Evolutionary conservation across 805 yeast genomes (phyloP).

Genomic region (Pichia phayaonensis): DNA sequence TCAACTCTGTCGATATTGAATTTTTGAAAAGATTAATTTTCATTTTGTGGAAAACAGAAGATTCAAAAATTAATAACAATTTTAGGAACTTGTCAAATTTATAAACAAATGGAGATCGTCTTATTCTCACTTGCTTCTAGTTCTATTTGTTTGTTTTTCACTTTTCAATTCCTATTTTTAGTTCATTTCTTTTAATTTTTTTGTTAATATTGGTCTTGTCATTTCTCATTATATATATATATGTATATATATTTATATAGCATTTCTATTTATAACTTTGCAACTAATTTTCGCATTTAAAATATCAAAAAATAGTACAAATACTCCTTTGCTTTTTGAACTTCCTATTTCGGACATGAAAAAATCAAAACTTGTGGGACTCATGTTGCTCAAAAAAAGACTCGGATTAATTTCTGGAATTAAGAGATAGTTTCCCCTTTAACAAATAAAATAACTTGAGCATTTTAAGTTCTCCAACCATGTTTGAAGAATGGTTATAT

Average conservation of each 20-base stretch:
- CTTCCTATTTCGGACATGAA: background rate
- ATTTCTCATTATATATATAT: too few species aligned
- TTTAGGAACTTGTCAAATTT: slow-evolving; percentile 1
- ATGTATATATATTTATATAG: background rate
- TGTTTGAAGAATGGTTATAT: slow-evolving; percentile 43
- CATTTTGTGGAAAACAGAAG: slow-evolving; percentile 8
- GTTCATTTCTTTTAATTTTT: background rate
- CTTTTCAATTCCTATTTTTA: background rate
- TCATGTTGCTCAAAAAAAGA: background rate
- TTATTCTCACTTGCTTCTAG: background rate
- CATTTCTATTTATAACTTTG: background rate
- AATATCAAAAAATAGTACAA: too few species aligned
- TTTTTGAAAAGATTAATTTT: background rate
- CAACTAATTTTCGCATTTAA: background rate
- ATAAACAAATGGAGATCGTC: background rate
- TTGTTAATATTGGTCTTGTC: background rate
- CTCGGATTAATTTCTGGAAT: too few species aligned
- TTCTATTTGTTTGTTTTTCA: background rate
- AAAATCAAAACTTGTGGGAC: background rate
- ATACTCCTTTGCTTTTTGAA: too few species aligned
- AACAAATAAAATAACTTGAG: too few species aligned
- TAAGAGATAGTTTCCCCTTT: too few species aligned
- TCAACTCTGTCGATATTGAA: background rate
- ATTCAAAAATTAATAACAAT: background rate
- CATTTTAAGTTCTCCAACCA: background rate